Evolutionary conservation across 2,329 filamentous ascomycete genomes (phyloP).

Genomic region (Thyridium curvatum): DNA sequence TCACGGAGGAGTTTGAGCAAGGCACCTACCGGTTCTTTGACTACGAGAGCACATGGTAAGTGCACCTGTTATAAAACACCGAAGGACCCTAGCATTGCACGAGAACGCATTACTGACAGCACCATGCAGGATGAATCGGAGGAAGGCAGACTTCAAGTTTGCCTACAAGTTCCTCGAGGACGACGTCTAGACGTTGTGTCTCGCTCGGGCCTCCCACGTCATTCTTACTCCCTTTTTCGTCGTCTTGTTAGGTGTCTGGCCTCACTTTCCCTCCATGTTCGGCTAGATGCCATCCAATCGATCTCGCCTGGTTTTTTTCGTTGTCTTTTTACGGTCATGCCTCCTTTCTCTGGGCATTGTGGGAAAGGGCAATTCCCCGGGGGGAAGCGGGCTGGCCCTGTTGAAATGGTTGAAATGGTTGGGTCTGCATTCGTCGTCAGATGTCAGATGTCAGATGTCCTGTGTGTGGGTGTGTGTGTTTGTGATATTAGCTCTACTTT

Average conservation of each 20-base stretch:
- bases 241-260: not conserved
- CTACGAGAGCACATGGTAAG: conserved; percentile 97
- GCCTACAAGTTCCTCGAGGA: conserved; percentile 97
- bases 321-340: conserved; percentile 40
- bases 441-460: too few species aligned
- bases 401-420: too few species aligned
- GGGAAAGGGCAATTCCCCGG: too few species aligned
- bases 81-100: too few species aligned
- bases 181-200: conserved; percentile 53
- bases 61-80: too few species aligned
- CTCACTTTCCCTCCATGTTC: too few species aligned
- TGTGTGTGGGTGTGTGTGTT: too few species aligned
- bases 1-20: conserved; percentile 98
- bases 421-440: too few species aligned
- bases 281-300: too few species aligned
- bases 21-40: conserved; percentile 99
- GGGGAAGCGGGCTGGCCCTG: too few species aligned
- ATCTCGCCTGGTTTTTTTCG: conserved; percentile 12
- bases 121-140: conserved; percentile 81
- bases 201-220: not conserved
- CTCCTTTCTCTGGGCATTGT: conserved; percentile 12
- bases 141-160: conserved; percentile 98
- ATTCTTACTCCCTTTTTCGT: not conserved
- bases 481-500: too few species aligned
- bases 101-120: not conserved